Evolutionary conservation across 495 filamentous ascomycete genomes (phyloP).

Genomic region (Cenococcum geophilum): DNA sequence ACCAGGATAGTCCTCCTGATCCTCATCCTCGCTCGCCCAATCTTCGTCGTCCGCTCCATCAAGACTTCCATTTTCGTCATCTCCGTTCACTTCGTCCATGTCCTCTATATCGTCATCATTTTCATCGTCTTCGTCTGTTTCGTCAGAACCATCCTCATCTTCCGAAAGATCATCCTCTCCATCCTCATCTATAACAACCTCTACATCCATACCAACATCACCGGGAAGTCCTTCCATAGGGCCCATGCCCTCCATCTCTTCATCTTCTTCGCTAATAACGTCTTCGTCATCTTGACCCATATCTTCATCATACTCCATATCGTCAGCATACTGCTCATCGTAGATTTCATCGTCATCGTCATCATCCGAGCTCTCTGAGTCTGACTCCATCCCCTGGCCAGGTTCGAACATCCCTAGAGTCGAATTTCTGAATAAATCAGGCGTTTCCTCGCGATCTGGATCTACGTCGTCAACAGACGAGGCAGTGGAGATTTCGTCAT

Average conservation of each 20-base stretch:
- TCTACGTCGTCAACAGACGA: slow-evolving; percentile 85
- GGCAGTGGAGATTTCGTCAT: slow-evolving; percentile 84
- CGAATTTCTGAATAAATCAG: slow-evolving; percentile 94
- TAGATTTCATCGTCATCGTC: slow-evolving; percentile 44
- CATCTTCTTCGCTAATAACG: slow-evolving; percentile 82
- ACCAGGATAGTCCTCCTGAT: slow-evolving; percentile 46
- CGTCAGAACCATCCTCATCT: slow-evolving; percentile 62
- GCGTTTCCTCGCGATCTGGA: slow-evolving; percentile 83
- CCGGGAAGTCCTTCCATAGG: slow-evolving; percentile 79
- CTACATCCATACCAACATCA: slow-evolving; percentile 68
- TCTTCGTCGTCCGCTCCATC: slow-evolving; percentile 49
- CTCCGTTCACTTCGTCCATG: slow-evolving; percentile 51
- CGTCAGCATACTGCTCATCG: slow-evolving; percentile 63
- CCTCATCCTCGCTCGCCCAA: slow-evolving; percentile 52
- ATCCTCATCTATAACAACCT: slow-evolving; percentile 75
- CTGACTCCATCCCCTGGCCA: slow-evolving; percentile 67
- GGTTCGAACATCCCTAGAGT: slow-evolving; percentile 92
- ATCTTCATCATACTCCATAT: slow-evolving; percentile 79
- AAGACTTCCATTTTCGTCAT: slow-evolving; percentile 32
- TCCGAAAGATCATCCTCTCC: slow-evolving; percentile 57
- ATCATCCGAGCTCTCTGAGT: slow-evolving; percentile 60
- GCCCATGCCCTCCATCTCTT: slow-evolving; percentile 74
- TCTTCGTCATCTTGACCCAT: slow-evolving; percentile 73
- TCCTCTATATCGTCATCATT: slow-evolving; percentile 57
- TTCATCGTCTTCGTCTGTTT: slow-evolving; percentile 51